Base-by-base conservation (phyloP, 306 rosid species). In the Corylus heterophylla region DNA sequence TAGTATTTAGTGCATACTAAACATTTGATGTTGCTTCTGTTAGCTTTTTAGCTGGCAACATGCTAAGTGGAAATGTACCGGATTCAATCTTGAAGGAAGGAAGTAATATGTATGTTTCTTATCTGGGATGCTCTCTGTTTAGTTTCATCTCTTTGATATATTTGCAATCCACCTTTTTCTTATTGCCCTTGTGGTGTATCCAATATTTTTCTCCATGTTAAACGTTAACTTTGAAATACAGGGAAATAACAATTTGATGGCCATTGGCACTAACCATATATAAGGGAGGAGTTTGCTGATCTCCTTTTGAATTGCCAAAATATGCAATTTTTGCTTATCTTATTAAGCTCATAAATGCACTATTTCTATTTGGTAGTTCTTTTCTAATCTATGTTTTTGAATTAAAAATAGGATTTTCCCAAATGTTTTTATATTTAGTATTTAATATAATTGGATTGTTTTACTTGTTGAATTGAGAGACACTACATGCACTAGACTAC, bases 11-110 rank as follows among this genome's bases (percentile, higher is more conserved):
- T 50, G 37, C 68, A 59, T 27, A 64, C 79, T 81, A 58, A 83
- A 76, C 47, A 25, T 76, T 47, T 55, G 58, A 45, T 69, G 20
- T 81, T 78, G 70, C 63, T 63, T 82, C 78, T 84, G 54, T 62
- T 86, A 94, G 98, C 74, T 89, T 89, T 71, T 84, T 94, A 74
- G 92, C 95, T 39, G 83, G 90, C 62, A 94, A 92, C 83, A 79
- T 75, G 89, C 83, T 94, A 56, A 86, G 90, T 54, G 98, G 97
- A 73, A 84, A 74, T 54, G 62, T 94, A 83, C 84, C 97, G 14
- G 85, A 84, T 48, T 85, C 97, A 58, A 76, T 89, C 84, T 84
- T 94, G 89, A 78, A 2, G 86, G 22, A 22, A 22, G 22, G 97
- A 83, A 86, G 84, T 80, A 89, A 68, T 63, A 73, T 92, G 98